phyloP scores from a whole-genome alignment of 768 basidiomycete genomes.

The Termitomyces sp. region DNA sequence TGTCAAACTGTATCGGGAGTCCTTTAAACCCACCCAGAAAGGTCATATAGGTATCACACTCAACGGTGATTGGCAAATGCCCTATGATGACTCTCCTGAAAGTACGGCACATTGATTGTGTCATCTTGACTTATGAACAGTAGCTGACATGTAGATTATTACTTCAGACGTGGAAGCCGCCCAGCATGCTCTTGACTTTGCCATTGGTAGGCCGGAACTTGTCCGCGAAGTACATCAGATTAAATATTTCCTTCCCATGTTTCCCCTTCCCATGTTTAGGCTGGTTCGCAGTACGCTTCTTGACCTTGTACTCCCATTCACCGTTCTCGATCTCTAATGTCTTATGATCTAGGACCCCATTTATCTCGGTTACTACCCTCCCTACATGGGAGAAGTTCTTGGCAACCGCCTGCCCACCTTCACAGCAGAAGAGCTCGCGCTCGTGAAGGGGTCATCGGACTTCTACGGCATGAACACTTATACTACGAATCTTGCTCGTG shows the following conservation, averaged over 20 bases:
- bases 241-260: conserved; percentile 19
- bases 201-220: conserved; percentile 46
- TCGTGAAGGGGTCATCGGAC: conserved; percentile 64
- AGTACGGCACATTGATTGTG: conserved; percentile 39
- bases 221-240: neutral
- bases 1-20: conserved; percentile 61
- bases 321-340: neutral
- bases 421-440: conserved; percentile 48
- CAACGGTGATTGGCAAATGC: conserved; percentile 74
- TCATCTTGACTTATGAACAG: neutral
- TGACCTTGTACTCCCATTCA: neutral
- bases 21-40: conserved; percentile 59
- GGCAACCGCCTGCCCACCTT: conserved; percentile 57
- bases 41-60: conserved; percentile 79
- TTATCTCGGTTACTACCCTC: conserved; percentile 69
- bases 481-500: conserved; percentile 61
- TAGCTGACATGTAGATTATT: neutral
- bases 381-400: conserved; percentile 51
- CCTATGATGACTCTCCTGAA: conserved; percentile 64
- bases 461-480: conserved; percentile 77
- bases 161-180: conserved; percentile 59
- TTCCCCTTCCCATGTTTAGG: conserved; percentile 33
- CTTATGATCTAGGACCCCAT: conserved; percentile 50
- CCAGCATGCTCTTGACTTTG: conserved; percentile 69
- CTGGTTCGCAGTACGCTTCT: conserved; percentile 51